Base-by-base conservation (phyloP, 1,284 basidiomycete genomes). In the Termitomyces sp. region DNA sequence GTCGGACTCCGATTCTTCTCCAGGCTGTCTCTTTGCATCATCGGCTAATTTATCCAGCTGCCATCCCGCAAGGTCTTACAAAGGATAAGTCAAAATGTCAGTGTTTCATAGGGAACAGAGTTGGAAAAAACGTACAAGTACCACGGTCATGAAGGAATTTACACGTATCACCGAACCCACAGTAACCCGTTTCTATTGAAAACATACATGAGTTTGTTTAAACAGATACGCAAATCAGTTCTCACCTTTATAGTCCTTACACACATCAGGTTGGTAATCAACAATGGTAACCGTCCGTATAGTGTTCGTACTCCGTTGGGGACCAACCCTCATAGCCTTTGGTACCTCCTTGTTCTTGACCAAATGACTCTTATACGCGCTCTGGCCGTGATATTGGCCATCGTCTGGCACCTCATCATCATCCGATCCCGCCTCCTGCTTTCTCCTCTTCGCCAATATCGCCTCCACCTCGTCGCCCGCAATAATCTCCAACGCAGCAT, bases 241-340 rank as follows among this genome's bases (percentile, higher is more conserved):
- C 80, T 54, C 59, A 91, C 91, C 91, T 83, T 97, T 98, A 73
- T 99, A 99, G 71, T 98, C 95, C 70, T 99, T 99, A 73, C 97
- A 99, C 18, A 98, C 92, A 65, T 98, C 96, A 3, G 97, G 96
- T 72, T 99, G 97, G 72, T 98, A 99, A 75, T 99, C 97, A 46
- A 93, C 81, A 52, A 98, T 86, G 0, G 96, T 98, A 50, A 97
- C 94, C 1, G 91, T 95, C 52, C 93, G 82, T 60, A 99, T 95
- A 54, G 96, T 97, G 63, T 76, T 88, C 7, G 83, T 82, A 41
- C 78, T 86, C 54, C 88, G 73, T 65, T 94, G 91, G 40, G 93
- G 93, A 1, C 92, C 93, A 5, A 91, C 81, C 44, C 91, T 82
- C 88, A 95, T 92, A 42, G 93, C 88, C 67, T 91, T 91, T 19